Evolutionary conservation across 2,329 filamentous ascomycete genomes (phyloP), one percentile per base, ranked within the genome.

Genomic region (Colletotrichum coccodes): DNA sequence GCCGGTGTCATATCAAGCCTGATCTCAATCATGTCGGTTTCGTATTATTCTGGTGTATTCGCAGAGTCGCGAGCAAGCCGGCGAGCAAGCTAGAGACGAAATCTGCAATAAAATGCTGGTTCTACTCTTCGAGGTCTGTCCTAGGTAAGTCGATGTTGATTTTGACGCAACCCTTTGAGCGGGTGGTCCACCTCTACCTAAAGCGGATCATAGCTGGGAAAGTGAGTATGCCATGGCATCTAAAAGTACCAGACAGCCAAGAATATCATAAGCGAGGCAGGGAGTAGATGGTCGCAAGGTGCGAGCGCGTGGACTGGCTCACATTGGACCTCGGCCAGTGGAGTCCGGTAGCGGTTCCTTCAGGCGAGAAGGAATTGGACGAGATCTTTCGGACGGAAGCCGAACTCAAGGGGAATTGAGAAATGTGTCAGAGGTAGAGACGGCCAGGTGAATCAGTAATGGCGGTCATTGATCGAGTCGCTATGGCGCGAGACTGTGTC

Each of bases 251-350:
- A 49, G 47, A 32, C 57, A 49, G 54, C 46, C 47, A 36, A 64
- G 53, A n/a, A n/a, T 46, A 42, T 49, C 32, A 34, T 18, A 60
- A 53, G 54, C 49, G 65, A 61, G 40, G 34, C 61, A 44, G 34
- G 30, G 60, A 60, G 47, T 28, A 49, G 23, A 36, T 46, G 54
- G 32, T 34, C 23, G 47, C 46, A 16, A 49, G 44, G 46, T 44
- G 34, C 6, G 53, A 59, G 38, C 57, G 60, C 36, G 53, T 56
- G 42, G 46, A 60, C 62, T 34, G 9, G 11, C n/a, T n/a, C n/a
- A n/a, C 44, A 30, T 46, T 38, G 21, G 54, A 46, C n/a, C 44
- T 42, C 38, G 9, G 32, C 6, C 9, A 34, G 49, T 52, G 44
- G 34, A 56, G 44, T 52, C 52, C 32, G 28, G 56, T 28, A 57